Base-by-base conservation (phyloP, 257 asterid species). In the Ilex aquifolium region DNA sequence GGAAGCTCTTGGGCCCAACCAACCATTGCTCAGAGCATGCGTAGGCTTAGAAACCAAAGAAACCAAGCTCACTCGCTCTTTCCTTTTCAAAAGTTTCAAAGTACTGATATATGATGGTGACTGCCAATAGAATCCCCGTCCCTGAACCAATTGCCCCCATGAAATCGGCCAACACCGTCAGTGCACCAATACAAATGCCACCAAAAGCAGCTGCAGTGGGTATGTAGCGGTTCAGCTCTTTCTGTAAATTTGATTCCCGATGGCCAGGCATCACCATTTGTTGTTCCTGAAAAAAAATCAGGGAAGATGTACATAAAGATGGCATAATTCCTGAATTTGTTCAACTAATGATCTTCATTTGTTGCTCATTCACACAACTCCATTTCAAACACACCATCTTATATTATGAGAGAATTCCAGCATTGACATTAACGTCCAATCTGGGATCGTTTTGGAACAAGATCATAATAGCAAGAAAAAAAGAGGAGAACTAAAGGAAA, bases 211-310 rank as follows among this genome's bases (percentile, higher is more conserved):
- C 95, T 30, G 97, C 95, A 2, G 97, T 90, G 39, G 97, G 95
- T 27, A 90, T 90, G 81, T 87, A 90, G 11, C 95, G 94, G 77
- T 87, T 90, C 80, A 90, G 73, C 79, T 90, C 95, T 76, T 87
- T 90, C 74, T 90, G 87, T 61, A 90, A 64, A 69, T 90, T 90
- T 2, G 97, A 85, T 46, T 90, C 97, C 64, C 97, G 69, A 44
- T 90, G 95, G 49, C 97, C 97, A 2, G 95, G 95, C 97, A 90
- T 90, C 74, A 90, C 97, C 95, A 90, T 87, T 87, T 90, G 97
- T 87, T 90, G 97, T 61, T 90, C 97, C 97, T 90, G 77, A 44
- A 69, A 36, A 69, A 36, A 52, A 17, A 31, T 40, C 17, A 59
- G 3, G 31, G 42, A n/a, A n/a, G 6, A 53, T 16, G 54, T 32